phyloP scores from a whole-genome alignment of 257 asterid genomes.

The Solanum sparsipilum region DNA sequence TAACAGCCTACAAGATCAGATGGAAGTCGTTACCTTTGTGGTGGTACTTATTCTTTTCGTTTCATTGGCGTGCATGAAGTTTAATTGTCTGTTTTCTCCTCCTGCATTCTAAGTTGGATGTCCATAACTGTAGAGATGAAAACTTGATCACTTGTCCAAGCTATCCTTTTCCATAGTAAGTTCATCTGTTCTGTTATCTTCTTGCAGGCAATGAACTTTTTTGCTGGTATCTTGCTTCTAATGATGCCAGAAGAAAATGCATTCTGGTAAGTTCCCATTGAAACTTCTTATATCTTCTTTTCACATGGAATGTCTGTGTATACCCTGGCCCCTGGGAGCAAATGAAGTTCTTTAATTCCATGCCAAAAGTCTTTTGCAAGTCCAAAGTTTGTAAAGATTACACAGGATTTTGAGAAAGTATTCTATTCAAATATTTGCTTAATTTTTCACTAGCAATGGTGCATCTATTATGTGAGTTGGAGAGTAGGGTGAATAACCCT shows the following conservation, averaged over 20 bases:
- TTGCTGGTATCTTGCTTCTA: conserved; percentile 85
- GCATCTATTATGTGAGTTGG: not conserved
- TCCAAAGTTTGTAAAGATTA: not conserved
- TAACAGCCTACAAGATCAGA: not conserved
- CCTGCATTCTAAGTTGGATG: not conserved
- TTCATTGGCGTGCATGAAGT: not conserved
- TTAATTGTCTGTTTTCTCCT: not conserved
- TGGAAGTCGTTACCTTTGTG: not conserved
- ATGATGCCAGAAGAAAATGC: conserved; percentile 99
- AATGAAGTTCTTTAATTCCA: not conserved
- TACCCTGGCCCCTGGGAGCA: not conserved
- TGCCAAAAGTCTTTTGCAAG: not conserved
- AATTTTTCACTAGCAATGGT: not conserved
- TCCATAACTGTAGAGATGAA: not conserved
- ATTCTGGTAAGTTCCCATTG: conserved; percentile 62
- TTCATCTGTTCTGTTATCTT: not conserved
- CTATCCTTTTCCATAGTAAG: not conserved
- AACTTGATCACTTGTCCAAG: not conserved
- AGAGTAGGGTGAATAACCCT: not conserved
- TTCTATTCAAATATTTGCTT: not conserved
- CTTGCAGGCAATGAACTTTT: conserved; percentile 91
- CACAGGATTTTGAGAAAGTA: not conserved
- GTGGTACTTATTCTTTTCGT: not conserved
- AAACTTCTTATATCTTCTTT: not conserved
- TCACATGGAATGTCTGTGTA: not conserved